Conservation (phyloP, 192 early-diverging fungal genomes). For the Podila epigama region DNA sequence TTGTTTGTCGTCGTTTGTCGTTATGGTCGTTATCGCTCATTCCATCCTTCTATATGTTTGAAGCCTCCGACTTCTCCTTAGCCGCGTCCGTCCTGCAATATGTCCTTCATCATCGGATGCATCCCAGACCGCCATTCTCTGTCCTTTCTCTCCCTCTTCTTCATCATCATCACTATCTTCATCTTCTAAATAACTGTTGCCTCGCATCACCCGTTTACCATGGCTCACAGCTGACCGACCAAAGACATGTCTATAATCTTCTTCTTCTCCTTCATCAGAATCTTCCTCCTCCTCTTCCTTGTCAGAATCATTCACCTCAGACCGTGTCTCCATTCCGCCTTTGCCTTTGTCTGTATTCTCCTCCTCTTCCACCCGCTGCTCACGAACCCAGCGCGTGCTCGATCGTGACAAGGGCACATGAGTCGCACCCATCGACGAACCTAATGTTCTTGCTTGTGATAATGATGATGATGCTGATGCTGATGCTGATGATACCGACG, state of each 20-base stretch:
- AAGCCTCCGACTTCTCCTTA: constrained; percentile 28
- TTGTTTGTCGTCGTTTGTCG: too few species aligned
- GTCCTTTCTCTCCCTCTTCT: constrained; percentile 5
- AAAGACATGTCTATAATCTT: neutral
- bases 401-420: neutral
- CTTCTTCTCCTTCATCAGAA: too few species aligned
- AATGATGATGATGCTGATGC: too few species aligned
- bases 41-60: constrained; percentile 24
- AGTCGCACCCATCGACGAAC: too few species aligned
- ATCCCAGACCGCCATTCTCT: neutral
- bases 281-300: neutral
- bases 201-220: neutral
- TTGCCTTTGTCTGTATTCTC: neutral
- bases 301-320: neutral
- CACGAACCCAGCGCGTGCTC: neutral
- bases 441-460: too few species aligned
- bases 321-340: too few species aligned
- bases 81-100: constrained; percentile 7
- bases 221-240: neutral
- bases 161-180: neutral
- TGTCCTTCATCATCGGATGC: neutral
- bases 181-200: neutral
- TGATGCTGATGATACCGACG: neutral
- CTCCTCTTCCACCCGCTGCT: neutral
- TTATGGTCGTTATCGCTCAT: too few species aligned